These are phyloP conservation scores for Geoglossum glabrum DNA, from an alignment of 495 filamentous ascomycete species.

Conservation along the genomic window DNA sequence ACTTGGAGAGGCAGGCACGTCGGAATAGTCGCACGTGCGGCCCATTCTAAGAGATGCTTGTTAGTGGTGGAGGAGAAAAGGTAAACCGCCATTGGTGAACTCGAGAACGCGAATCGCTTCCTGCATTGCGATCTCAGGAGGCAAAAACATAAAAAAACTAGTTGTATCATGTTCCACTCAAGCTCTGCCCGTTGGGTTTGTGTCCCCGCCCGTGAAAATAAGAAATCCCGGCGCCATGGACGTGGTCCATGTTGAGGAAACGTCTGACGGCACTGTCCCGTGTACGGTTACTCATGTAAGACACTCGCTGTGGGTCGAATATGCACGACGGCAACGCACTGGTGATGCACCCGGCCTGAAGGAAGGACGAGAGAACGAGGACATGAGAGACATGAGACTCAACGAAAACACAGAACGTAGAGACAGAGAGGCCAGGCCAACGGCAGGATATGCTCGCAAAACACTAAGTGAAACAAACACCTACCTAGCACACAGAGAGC, in stretches of 20 bases:
- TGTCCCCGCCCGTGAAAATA: not conserved
- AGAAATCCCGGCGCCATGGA: too few relatives aligned
- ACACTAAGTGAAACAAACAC: not conserved
- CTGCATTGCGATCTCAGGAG: not conserved
- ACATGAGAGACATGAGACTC: too few relatives aligned
- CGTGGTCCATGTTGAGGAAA: not conserved
- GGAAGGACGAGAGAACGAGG: too few relatives aligned
- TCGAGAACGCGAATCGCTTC: not conserved
- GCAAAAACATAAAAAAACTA: not conserved
- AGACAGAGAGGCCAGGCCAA: too few relatives aligned
- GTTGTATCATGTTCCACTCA: not conserved
- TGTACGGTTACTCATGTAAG: not conserved
- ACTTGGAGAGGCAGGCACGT: slow-evolving; percentile 16
- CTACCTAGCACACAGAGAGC: slow-evolving; percentile 17
- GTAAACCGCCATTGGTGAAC: not conserved
- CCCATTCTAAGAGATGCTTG: slow-evolving; percentile 15
- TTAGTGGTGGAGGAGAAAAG: not conserved
- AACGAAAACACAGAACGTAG: too few relatives aligned
- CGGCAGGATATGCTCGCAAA: not conserved
- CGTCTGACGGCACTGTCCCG: not conserved
- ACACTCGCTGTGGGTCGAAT: not conserved
- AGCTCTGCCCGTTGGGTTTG: not conserved
- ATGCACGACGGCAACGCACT: too few relatives aligned
- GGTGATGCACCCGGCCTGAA: too few relatives aligned
- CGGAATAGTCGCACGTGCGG: slow-evolving; percentile 23